Evolutionary conservation across 768 basidiomycete genomes (phyloP).

Genomic region (Harrya chromipes): DNA sequence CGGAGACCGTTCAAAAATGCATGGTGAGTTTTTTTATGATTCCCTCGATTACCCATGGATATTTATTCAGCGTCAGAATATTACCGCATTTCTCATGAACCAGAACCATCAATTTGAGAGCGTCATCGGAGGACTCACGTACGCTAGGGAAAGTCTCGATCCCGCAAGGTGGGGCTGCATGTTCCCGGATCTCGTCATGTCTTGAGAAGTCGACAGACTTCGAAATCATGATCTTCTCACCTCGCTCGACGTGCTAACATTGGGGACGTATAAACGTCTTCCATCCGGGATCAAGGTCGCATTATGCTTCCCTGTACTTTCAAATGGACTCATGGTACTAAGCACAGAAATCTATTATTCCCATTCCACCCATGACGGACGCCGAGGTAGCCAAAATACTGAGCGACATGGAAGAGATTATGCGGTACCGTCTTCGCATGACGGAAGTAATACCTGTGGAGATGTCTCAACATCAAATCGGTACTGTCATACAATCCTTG

Average conservation of each 20-base stretch:
- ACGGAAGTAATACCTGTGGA: constrained; percentile 79
- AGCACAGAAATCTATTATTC: constrained; percentile 65
- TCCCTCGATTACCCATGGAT: neutral
- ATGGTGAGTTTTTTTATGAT: constrained; percentile 49
- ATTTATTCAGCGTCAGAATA: constrained; percentile 51
- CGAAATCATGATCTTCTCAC: constrained; percentile 94
- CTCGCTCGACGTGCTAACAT: constrained; percentile 84
- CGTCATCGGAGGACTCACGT: constrained; percentile 57
- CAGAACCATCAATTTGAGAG: constrained; percentile 84
- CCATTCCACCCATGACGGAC: constrained; percentile 64
- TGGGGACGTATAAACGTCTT: constrained; percentile 81
- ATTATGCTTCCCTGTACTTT: constrained; percentile 13
- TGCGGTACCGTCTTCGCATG: constrained; percentile 76
- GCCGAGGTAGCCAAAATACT: constrained; percentile 63
- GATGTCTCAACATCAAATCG: constrained; percentile 69
- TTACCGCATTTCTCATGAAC: constrained; percentile 80
- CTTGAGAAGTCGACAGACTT: constrained; percentile 45
- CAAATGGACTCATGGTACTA: constrained; percentile 20
- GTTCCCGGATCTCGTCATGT: neutral
- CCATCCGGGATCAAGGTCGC: constrained; percentile 77
- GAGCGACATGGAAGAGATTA: constrained; percentile 67
- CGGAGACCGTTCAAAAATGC: constrained; percentile 79
- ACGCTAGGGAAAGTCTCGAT: constrained; percentile 67
- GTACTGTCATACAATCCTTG: constrained; percentile 36
- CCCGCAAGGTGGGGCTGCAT: constrained; percentile 61